These are phyloP conservation scores for maize (Zea mays) DNA, from an alignment of 176 grass and related monocot genomes.

Conservation along the genomic window DNA sequence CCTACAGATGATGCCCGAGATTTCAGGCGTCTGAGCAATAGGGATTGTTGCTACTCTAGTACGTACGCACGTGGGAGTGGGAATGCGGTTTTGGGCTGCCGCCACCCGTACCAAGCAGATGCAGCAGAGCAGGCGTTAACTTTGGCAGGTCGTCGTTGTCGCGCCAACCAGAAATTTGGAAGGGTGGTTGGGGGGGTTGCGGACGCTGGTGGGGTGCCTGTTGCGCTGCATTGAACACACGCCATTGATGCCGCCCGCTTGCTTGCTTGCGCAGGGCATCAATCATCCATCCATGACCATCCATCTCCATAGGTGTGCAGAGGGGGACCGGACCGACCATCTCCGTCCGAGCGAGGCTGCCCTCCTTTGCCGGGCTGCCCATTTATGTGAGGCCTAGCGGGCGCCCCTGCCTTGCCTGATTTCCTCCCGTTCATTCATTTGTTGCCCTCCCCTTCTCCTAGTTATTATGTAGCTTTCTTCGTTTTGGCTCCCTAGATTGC, in stretches of 20 bases:
- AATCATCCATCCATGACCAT: conserved; percentile 2
- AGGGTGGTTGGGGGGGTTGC: conserved; percentile 13
- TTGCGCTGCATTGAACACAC: conserved; percentile 16
- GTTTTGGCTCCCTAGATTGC: too few relatives aligned
- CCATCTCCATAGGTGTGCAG: background rate
- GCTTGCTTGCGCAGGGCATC: conserved; percentile 16
- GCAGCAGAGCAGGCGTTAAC: background rate
- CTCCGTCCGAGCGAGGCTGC: background rate
- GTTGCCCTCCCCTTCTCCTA: background rate
- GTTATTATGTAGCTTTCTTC: too few relatives aligned
- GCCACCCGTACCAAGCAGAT: background rate
- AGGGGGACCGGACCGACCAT: background rate
- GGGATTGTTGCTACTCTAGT: too few relatives aligned
- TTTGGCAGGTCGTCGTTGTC: conserved; percentile 1
- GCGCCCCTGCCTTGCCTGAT: background rate
- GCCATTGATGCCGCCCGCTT: conserved; percentile 16
- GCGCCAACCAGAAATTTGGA: conserved; percentile 9
- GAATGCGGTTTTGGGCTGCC: background rate
- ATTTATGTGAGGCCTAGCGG: conserved; percentile 30
- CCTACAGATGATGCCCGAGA: background rate
- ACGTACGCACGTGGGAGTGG: too few relatives aligned
- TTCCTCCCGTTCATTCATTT: too few relatives aligned
- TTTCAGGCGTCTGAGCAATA: background rate
- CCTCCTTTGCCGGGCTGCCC: background rate
- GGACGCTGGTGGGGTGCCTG: background rate